A percentile compares a stretch with the other conserved stretches of the same genome.
Evolutionary conservation across 257 asterid genomes (phyloP).

Genomic region (Jaltomata sinuosa): DNA sequence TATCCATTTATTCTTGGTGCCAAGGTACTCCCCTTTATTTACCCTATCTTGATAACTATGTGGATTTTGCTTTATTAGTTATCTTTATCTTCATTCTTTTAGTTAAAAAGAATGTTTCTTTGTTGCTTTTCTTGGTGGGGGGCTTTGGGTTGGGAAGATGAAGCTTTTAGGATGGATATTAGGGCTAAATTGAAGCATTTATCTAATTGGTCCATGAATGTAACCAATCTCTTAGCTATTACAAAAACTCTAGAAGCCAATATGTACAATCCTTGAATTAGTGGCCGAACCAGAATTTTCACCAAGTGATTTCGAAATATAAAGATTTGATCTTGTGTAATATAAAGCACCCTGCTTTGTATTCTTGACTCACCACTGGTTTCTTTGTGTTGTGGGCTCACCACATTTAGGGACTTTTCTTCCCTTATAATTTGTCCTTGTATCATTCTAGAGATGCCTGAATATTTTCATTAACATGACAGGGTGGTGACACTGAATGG

Average conservation of each 20-base stretch:
- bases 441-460: background rate
- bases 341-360: background rate
- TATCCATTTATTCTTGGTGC: constrained; percentile 57
- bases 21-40: constrained; percentile 12
- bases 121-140: background rate
- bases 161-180: background rate
- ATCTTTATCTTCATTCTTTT: background rate
- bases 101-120: background rate
- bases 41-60: background rate
- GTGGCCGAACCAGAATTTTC: background rate
- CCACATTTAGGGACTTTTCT: background rate
- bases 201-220: background rate
- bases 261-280: background rate
- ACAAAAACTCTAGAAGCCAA: background rate
- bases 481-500: constrained; percentile 69
- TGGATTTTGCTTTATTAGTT: background rate
- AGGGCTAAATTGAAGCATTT: background rate
- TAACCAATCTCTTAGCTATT: background rate
- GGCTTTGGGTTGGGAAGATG: background rate
- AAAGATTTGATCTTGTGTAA: background rate
- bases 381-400: background rate
- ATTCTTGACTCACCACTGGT: background rate
- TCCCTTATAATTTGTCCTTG: background rate
- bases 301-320: no score
- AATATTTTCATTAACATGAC: constrained; percentile 16